Conservation (phyloP, 352 stramenopile species). For the Phytophthora chlamydospora region DNA sequence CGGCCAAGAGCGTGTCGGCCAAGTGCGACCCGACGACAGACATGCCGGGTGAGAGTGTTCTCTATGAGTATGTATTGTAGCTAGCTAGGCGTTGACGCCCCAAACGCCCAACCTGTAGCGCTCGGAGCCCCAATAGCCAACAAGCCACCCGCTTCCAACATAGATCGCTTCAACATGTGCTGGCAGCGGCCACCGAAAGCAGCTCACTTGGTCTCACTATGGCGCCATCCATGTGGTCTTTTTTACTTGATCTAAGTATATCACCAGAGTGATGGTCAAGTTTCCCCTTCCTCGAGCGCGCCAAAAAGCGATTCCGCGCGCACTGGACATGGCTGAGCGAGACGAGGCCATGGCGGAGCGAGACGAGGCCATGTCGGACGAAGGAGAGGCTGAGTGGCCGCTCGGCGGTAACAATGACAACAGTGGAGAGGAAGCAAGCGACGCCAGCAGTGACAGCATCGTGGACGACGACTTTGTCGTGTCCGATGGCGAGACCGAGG, state of each 20-base stretch:
- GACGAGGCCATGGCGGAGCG: slow-evolving; percentile 7
- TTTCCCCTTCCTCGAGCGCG: slow-evolving; percentile 16
- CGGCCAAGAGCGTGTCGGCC: slow-evolving; percentile 23
- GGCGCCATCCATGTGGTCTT: not conserved
- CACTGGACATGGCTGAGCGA: slow-evolving; percentile 16
- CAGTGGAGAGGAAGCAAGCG: slow-evolving; percentile 28
- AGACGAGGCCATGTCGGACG: slow-evolving; percentile 6
- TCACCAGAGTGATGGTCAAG: slow-evolving; percentile 37
- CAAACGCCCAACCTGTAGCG: slow-evolving; percentile 1
- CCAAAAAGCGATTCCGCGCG: slow-evolving; percentile 29
- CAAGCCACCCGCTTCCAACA: slow-evolving; percentile 8
- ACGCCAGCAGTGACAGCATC: slow-evolving; percentile 26
- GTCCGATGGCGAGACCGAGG: slow-evolving; percentile 19
- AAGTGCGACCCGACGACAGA: slow-evolving; percentile 23
- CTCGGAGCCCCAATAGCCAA: slow-evolving; percentile 15
- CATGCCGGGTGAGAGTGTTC: slow-evolving; percentile 35
- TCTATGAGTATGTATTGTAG: slow-evolving; percentile 78
- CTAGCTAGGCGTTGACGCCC: slow-evolving; percentile 2
- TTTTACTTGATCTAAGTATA: slow-evolving; percentile 22
- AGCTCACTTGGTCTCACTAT: slow-evolving; percentile 12
- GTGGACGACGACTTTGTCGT: slow-evolving; percentile 30
- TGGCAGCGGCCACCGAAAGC: too few relatives aligned
- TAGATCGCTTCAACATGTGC: slow-evolving; percentile 20
- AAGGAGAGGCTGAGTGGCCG: slow-evolving; percentile 51
- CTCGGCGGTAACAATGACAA: slow-evolving; percentile 14